phyloP scores from a whole-genome alignment of 108 stramenopile genomes.

The Epithemia pelagica region DNA sequence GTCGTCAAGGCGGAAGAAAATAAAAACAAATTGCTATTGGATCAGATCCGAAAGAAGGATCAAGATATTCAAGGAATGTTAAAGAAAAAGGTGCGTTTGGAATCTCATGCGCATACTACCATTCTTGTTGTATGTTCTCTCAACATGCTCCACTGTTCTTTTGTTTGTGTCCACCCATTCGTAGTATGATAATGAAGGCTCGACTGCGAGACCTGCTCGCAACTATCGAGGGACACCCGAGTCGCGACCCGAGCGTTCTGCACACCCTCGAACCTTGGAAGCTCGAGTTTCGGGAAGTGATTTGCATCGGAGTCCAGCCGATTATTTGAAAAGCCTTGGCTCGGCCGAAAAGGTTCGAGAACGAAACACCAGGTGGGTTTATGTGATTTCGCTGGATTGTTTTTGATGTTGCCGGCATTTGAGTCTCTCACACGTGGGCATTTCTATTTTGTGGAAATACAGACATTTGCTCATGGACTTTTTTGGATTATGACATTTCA shows the following conservation, averaged over 20 bases:
- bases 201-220: constrained; percentile 5
- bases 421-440: background rate
- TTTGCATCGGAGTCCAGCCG: constrained; percentile 23
- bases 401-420: too few relatives aligned
- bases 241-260: background rate
- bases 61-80: constrained; percentile 59
- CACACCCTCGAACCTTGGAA: background rate
- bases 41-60: constrained; percentile 50
- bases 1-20: constrained; percentile 34
- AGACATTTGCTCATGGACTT: constrained; percentile 27
- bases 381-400: background rate
- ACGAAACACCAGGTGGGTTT: constrained; percentile 21
- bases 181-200: constrained; percentile 35
- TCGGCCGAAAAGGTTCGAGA: constrained; percentile 40
- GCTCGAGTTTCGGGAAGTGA: constrained; percentile 1
- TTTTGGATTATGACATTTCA: constrained; percentile 27
- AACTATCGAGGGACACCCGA: background rate
- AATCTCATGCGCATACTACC: too few relatives aligned
- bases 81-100: constrained; percentile 49
- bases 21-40: constrained; percentile 35
- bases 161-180: too few relatives aligned
- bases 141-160: too few relatives aligned
- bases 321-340: constrained; percentile 36
- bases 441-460: background rate
- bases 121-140: too few relatives aligned